Evolutionary conservation across 2,329 filamentous ascomycete species (phyloP).

Genomic region (Xylariomycetidae sp.): DNA sequence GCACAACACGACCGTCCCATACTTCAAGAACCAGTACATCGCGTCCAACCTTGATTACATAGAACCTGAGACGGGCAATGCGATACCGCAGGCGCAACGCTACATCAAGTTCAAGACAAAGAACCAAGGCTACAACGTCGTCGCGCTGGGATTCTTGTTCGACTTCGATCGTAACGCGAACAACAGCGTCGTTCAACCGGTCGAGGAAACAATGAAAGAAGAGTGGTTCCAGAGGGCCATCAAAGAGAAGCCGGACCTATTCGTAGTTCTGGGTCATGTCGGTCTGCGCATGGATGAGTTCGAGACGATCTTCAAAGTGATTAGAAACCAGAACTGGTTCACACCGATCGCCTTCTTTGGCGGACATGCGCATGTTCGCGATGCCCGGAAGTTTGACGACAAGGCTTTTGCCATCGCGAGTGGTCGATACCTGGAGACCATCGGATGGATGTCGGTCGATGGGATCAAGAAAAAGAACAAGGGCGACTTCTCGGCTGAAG

Average conservation of each 20-base stretch:
- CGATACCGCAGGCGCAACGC: slow-evolving; percentile 70
- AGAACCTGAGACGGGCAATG: slow-evolving; percentile 62
- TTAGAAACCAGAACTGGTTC: slow-evolving; percentile 70
- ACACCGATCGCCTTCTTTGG: slow-evolving; percentile 89
- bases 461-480: slow-evolving; percentile 43
- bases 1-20: slow-evolving; percentile 72
- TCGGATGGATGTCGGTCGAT: slow-evolving; percentile 85
- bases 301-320: slow-evolving; percentile 68
- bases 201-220: slow-evolving; percentile 74
- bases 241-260: slow-evolving; percentile 77
- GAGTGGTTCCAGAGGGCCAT: slow-evolving; percentile 86
- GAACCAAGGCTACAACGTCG: slow-evolving; percentile 74
- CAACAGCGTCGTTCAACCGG: slow-evolving; percentile 78
- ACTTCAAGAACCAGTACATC: slow-evolving; percentile 74
- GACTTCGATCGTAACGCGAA: slow-evolving; percentile 88
- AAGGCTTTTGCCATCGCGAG: slow-evolving; percentile 76
- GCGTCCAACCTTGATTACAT: slow-evolving; percentile 91
- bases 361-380: slow-evolving; percentile 83
- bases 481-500: slow-evolving; percentile 23
- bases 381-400: slow-evolving; percentile 73
- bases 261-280: slow-evolving; percentile 81
- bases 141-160: slow-evolving; percentile 92
- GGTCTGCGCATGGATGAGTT: slow-evolving; percentile 77
- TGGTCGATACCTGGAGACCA: slow-evolving; percentile 89
- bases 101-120: slow-evolving; percentile 89